Evolutionary conservation across 768 basidiomycete genomes (phyloP), one percentile per base, ranked within the genome.

Genomic region (Mycena belliarum): DNA sequence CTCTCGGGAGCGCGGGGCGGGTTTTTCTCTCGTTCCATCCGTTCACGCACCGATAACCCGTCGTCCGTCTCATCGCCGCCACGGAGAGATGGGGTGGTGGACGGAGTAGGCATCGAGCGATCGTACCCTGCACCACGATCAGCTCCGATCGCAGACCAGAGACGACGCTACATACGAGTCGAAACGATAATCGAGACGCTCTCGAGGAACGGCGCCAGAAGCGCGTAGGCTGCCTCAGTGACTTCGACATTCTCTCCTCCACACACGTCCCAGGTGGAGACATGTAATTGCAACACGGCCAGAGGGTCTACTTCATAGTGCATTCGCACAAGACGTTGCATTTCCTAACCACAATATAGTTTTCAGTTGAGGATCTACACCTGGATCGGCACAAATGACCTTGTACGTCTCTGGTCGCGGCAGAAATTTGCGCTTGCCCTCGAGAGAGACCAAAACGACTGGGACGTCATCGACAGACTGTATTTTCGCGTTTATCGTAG

Each of bases 261-360:
- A 16, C 60, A 65, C 14, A 65, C 54, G 43, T 65, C 63, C 50
- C 47, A 55, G 2, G 53, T 49, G 3, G 52, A 58, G 11, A 61
- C 51, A 11, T 55, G 35, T 11, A 65, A 61, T 12, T 42, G 38
- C 18, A 65, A 46, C n/a, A 16, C 50, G 15, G 54, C 50, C 18
- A 41, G 32, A 6, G 44, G 23, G 4, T 52, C 50, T 4, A 65
- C 26, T 9, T 35, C 42, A 33, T 59, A 65, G 37, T 56, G 38
- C 1, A 41, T 25, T 14, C 60, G 52, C 6, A 61, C 52, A 15
- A 56, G 43, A 16, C 52, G 53, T 20, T 65, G 43, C 49, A 65
- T 42, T 12, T 55, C 60, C 63, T 65, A 25, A 24, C 10, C 9
- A 7, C 33, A 48, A 9, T 33, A 10, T 6, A 14, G 20, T 38